Conservation (phyloP, 1,139 yeast species). For the Yueomyces sp. region DNA sequence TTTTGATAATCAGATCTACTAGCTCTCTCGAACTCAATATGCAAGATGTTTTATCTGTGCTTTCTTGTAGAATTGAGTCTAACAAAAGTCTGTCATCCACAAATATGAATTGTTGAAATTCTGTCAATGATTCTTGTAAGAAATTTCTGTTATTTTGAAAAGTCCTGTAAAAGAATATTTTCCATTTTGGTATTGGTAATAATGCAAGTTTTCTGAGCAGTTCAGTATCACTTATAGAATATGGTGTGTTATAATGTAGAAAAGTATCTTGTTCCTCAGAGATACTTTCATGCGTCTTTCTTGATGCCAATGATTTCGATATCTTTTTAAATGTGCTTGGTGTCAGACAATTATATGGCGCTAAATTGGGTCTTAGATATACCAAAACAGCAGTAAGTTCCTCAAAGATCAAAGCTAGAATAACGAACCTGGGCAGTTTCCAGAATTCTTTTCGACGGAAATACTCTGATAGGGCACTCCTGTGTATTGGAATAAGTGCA, state of each 20-base stretch:
- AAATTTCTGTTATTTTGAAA: conserved; percentile 7
- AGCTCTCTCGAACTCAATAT: conserved; percentile 15
- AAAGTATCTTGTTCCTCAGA: background rate
- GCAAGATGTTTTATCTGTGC: background rate
- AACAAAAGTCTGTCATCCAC: conserved; percentile 22
- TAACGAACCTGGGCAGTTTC: conserved; percentile 17
- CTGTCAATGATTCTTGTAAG: conserved; percentile 9
- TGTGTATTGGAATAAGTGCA: conserved; percentile 7
- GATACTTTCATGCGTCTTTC: background rate
- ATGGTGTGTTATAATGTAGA: conserved; percentile 10
- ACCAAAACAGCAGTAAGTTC: conserved; percentile 17
- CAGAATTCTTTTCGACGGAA: conserved; percentile 15
- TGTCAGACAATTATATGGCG: conserved; percentile 19
- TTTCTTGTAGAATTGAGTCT: conserved; percentile 6
- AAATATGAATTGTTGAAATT: conserved; percentile 14
- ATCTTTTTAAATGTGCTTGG: conserved; percentile 17
- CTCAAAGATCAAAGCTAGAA: conserved; percentile 16
- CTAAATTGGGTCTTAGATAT: conserved; percentile 19
- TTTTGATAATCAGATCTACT: conserved; percentile 18
- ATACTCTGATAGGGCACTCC: conserved; percentile 14
- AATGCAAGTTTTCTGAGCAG: conserved; percentile 5
- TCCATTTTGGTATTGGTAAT: conserved; percentile 10
- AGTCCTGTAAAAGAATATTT: conserved; percentile 8
- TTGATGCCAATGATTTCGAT: conserved; percentile 5
- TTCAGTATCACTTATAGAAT: conserved; percentile 4